Evolutionary conservation across 352 stramenopile genomes (phyloP).

Genomic region (Pythium dissotocum): DNA sequence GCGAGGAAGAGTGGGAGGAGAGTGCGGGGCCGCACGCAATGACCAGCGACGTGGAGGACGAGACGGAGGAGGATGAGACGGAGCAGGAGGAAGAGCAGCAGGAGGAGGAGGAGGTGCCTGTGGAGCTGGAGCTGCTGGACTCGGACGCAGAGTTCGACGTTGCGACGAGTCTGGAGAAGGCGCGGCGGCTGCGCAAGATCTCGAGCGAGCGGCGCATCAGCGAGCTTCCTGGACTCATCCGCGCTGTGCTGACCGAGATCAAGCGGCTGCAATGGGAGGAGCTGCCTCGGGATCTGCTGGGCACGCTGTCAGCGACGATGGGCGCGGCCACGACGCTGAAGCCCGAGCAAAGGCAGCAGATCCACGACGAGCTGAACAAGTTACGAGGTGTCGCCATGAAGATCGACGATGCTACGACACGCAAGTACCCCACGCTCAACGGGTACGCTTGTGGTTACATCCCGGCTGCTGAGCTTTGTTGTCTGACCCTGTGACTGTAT

Average conservation of each 20-base stretch:
- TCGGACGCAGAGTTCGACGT: slow-evolving; percentile 18
- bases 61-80: not conserved
- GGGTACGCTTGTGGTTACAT: not conserved
- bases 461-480: no score
- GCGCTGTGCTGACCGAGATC: slow-evolving; percentile 1
- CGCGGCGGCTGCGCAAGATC: slow-evolving; percentile 17
- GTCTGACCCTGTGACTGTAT: not conserved
- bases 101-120: slow-evolving; percentile 12
- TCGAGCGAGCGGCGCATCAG: slow-evolving; percentile 15
- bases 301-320: slow-evolving; percentile 16
- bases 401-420: slow-evolving; percentile 11
- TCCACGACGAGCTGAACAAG: not conserved
- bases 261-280: slow-evolving; percentile 4
- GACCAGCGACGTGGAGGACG: not conserved
- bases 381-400: not conserved
- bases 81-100: not conserved
- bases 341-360: not conserved
- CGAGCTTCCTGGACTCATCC: slow-evolving; percentile 16
- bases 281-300: slow-evolving; percentile 17
- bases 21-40: not conserved
- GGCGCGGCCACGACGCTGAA: slow-evolving; percentile 16
- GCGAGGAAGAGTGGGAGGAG: not conserved
- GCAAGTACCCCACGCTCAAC: slow-evolving; percentile 12
- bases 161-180: slow-evolving; percentile 14
- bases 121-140: slow-evolving; percentile 17